Conservation (phyloP, 148 eudicot genomes). For the Talinum fruticosum region DNA sequence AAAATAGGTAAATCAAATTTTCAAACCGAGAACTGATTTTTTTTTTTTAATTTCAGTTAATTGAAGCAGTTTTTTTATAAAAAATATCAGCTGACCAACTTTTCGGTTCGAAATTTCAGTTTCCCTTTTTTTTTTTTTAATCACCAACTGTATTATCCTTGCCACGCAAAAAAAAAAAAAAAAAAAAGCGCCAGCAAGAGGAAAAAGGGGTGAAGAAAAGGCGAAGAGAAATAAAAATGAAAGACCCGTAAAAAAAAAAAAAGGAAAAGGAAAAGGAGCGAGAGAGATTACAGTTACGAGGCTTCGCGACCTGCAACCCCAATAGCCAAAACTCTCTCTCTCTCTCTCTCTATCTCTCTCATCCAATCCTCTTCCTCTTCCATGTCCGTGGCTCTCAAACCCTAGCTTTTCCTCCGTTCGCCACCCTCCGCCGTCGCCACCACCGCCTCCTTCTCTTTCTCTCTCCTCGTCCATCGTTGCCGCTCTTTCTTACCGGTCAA, state of each 20-base stretch:
- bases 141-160: too few relatives aligned
- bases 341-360: too few relatives aligned
- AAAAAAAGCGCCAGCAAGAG: neutral
- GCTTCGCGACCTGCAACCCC: slow-evolving; percentile 6
- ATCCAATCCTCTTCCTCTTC: neutral
- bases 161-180: neutral
- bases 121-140: too few relatives aligned
- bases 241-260: neutral
- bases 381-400: slow-evolving; percentile 11
- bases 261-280: neutral
- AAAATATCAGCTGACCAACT: too few relatives aligned
- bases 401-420: neutral
- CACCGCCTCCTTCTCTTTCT: neutral
- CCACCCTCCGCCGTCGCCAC: slow-evolving; percentile 5
- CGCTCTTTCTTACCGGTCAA: neutral
- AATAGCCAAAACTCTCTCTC: neutral
- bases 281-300: neutral
- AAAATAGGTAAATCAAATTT: too few relatives aligned
- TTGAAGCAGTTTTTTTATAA: too few relatives aligned
- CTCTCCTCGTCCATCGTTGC: neutral
- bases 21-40: too few relatives aligned
- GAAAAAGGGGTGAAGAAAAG: neutral
- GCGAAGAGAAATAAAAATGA: neutral
- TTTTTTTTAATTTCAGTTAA: too few relatives aligned
- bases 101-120: too few relatives aligned